These are phyloP conservation scores for Cyberlindnera mrakii DNA, from an alignment of 805 yeast genomes.

Conservation along the genomic window DNA sequence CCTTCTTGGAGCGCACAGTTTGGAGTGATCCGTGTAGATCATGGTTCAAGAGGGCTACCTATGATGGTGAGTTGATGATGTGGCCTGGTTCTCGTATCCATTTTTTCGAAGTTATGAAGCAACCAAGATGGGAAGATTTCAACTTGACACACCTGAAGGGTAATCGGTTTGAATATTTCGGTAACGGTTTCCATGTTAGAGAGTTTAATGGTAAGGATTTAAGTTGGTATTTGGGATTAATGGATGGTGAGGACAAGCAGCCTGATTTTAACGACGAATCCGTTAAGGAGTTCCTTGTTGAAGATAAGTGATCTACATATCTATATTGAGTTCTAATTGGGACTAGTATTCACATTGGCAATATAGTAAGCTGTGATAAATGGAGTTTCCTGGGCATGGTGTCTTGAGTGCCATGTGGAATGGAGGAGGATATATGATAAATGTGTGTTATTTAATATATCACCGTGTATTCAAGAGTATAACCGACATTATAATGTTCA, in stretches of 20 bases:
- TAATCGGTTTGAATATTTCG: slow-evolving; percentile 1
- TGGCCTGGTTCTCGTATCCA: slow-evolving; percentile 3
- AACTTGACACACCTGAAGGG: not conserved
- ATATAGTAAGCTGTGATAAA: too few species aligned
- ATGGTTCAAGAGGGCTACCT: slow-evolving; percentile 1
- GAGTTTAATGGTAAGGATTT: slow-evolving; percentile 1
- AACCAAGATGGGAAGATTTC: slow-evolving; percentile 2
- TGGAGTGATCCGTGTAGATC: slow-evolving; percentile 2
- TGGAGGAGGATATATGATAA: too few species aligned
- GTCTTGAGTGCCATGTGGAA: too few species aligned
- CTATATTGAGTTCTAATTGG: too few species aligned
- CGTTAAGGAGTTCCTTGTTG: not conserved
- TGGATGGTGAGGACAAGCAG: not conserved
- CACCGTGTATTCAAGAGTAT: too few species aligned
- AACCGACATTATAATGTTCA: too few species aligned
- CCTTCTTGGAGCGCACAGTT: slow-evolving; percentile 92
- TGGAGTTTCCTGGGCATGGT: too few species aligned
- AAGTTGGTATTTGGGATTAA: not conserved
- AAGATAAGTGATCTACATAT: not conserved
- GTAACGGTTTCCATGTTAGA: slow-evolving; percentile 2
- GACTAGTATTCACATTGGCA: too few species aligned
- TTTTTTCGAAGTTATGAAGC: slow-evolving; percentile 2
- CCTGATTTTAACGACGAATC: not conserved
- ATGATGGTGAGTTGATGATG: slow-evolving; percentile 1
- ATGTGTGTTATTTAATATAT: too few species aligned